phyloP scores from a whole-genome alignment of 805 yeast genomes.

The Brettanomyces naardenensis region DNA sequence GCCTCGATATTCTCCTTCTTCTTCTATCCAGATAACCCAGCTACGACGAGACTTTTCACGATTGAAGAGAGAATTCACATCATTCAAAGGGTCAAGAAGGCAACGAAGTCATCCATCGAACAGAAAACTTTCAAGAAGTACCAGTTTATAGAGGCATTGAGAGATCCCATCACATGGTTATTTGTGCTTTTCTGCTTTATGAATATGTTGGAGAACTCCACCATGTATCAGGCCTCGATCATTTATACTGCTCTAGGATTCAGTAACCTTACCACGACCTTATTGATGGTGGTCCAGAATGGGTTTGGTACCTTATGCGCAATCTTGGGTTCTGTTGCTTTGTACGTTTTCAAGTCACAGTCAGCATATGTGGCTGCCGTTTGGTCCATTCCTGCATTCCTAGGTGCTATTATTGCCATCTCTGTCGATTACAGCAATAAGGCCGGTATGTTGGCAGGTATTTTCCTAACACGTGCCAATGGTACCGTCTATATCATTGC shows the following conservation, averaged over 20 bases:
- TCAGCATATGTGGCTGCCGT: constrained; percentile 27
- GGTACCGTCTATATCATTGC: constrained; percentile 13
- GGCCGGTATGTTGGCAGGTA: constrained; percentile 32
- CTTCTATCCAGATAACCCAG: constrained; percentile 47
- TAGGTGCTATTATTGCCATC: constrained; percentile 35
- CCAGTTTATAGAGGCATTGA: constrained; percentile 38
- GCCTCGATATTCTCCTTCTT: constrained; percentile 26
- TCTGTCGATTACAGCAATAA: constrained; percentile 33
- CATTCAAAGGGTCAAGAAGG: constrained; percentile 30
- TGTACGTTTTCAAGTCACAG: constrained; percentile 10
- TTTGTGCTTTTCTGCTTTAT: constrained; percentile 22
- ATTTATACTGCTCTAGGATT: constrained; percentile 13
- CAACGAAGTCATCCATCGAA: constrained; percentile 30
- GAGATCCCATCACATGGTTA: constrained; percentile 37
- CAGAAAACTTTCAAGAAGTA: constrained; percentile 34
- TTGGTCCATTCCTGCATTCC: constrained; percentile 35
- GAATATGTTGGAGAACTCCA: constrained; percentile 17
- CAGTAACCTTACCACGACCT: constrained; percentile 11
- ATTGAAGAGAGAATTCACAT: constrained; percentile 27
- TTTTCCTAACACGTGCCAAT: constrained; percentile 9
- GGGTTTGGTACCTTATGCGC: constrained; percentile 16
- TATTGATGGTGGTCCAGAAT: constrained; percentile 16
- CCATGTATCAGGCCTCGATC: constrained; percentile 14
- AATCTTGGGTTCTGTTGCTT: constrained; percentile 13
- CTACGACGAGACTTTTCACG: constrained; percentile 37